Evolutionary conservation across 139 green algal species (phyloP).

Genomic region (Haematococcus lacustris): DNA sequence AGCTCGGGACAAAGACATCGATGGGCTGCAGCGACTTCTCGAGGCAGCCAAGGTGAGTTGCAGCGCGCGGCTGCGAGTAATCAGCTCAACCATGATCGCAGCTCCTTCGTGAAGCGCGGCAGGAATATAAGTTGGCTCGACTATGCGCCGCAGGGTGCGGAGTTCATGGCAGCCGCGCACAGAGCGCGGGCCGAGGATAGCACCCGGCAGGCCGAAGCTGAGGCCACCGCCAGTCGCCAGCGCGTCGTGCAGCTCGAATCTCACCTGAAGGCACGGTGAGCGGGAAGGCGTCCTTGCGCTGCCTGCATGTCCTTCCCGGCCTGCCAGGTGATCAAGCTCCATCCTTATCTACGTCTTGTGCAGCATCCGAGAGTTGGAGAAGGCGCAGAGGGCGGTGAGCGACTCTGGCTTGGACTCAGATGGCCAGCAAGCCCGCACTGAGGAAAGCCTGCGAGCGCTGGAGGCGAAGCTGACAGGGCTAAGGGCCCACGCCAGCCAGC

Average conservation of each 20-base stretch:
- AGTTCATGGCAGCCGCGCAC: not conserved
- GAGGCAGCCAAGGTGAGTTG: constrained; percentile 1
- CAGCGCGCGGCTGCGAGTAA: not conserved
- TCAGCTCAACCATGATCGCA: not conserved
- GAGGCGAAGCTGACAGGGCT: not conserved
- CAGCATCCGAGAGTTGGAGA: not conserved
- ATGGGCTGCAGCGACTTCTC: constrained; percentile 12
- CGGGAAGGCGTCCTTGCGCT: not conserved
- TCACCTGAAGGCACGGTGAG: not conserved
- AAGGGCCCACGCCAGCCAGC: constrained; percentile 1
- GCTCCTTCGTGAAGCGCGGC: not conserved
- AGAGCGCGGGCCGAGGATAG: not conserved
- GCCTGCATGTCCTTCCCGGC: not conserved
- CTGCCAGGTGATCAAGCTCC: not conserved
- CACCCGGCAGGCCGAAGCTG: constrained; percentile 3
- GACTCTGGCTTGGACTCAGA: not conserved
- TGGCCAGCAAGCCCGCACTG: not conserved
- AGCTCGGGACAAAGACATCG: constrained; percentile 17
- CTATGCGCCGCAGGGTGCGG: constrained; percentile 2
- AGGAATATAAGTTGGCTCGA: not conserved
- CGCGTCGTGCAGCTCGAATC: constrained; percentile 6
- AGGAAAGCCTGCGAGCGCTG: not conserved
- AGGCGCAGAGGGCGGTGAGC: not conserved
- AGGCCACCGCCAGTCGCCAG: constrained; percentile 10
- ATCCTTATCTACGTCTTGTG: not conserved